phyloP scores from a whole-genome alignment of 345 rosid species.

The Murraya paniculata region DNA sequence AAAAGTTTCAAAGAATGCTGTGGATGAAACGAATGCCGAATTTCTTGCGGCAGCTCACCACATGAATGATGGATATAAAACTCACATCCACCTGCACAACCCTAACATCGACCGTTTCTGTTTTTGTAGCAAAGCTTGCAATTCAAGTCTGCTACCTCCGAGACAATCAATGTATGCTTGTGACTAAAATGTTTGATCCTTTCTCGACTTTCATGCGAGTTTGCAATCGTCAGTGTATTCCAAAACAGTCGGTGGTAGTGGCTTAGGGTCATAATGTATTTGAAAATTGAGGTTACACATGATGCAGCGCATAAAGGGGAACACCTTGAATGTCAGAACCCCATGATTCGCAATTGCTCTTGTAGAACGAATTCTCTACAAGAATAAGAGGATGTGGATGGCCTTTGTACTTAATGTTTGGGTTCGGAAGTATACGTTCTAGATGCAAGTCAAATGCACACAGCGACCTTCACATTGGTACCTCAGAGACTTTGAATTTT shows the following conservation, averaged over 20 bases:
- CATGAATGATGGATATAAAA: background rate
- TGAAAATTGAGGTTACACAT: background rate
- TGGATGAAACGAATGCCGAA: background rate
- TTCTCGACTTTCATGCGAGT: no score
- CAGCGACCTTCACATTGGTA: background rate
- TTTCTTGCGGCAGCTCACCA: background rate
- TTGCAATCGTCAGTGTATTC: no score
- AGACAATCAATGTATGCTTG: no score
- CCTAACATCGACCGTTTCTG: background rate
- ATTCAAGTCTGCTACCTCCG: no score
- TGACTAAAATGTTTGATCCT: no score
- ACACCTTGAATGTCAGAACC: background rate
- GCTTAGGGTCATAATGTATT: no score
- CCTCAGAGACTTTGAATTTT: background rate
- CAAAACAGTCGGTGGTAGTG: background rate
- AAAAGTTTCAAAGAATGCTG: background rate
- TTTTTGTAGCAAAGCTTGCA: no score
- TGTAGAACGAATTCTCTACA: background rate
- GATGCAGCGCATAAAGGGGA: background rate
- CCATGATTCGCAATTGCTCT: background rate
- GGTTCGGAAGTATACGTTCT: background rate
- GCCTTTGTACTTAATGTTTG: background rate
- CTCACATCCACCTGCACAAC: background rate
- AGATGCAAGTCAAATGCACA: background rate
- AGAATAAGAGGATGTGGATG: background rate